Evolutionary conservation across 495 filamentous ascomycete species (phyloP), one percentile per base, ranked within the genome.

Genomic region (Venustampulla echinocandica): DNA sequence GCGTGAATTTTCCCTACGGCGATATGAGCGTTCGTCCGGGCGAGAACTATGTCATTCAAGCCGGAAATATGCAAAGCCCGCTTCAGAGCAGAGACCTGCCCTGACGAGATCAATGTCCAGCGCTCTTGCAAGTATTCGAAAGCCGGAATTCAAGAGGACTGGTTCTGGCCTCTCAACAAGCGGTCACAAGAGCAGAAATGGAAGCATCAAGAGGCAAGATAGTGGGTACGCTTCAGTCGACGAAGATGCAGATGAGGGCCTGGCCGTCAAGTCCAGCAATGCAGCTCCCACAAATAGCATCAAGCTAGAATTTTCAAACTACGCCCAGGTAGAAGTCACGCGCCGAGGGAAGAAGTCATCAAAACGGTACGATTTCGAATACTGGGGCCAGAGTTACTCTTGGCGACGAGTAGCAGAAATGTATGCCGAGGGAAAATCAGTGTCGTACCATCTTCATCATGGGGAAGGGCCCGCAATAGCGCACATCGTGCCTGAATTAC

Each of bases 301-400:
- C 53, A 83, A 86, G 61, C 74, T 98, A 25, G 90, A 97, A 57
- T 98, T 95, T 62, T 92, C 87, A 46, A 98, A 98, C 66, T 98
- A 98, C 60, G 92, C 92, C 9, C 88, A 92, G 58, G 80, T 96
- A 22, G 85, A 95, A 50, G 67, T 98, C 45, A 79, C 73, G 50
- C 75, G 87, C 27, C 74, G 78, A 34, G 85, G 87, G 9, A 65
- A 74, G 21, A 85, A 80, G 53, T 68, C 75, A 22, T 73, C 74
- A 30, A 64, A 53, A 54, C 50, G 46, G 32, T 64, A 52, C 50
- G 63, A 51, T 37, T 59, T 47, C 39, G 46, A 53, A 28, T 57
- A 56, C 44, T 61, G 37, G 63, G 63, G 53, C 46, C 48, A 43
- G 46, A 46, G 44, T 34, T 98, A 97, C 65, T 73, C 75, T 48